Conservation (phyloP, 1,284 basidiomycete genomes). For the Cystobasidiaceae sp. region DNA sequence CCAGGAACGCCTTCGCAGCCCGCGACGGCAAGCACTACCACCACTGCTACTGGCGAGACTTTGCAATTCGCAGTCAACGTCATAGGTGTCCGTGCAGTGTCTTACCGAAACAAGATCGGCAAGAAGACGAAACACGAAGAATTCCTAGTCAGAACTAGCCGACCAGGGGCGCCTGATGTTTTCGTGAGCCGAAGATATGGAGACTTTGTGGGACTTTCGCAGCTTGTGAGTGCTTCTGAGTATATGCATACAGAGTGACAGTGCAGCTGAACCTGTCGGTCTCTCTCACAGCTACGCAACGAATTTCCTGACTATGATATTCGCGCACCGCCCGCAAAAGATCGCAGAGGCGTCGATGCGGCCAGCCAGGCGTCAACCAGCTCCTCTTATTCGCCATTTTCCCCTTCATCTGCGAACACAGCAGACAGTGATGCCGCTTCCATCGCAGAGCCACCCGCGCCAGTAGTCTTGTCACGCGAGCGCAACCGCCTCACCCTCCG, state of each 20-base stretch:
- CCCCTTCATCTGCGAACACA: conserved; percentile 17
- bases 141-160: conserved; percentile 84
- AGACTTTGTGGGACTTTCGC: conserved; percentile 80
- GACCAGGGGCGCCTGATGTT: conserved; percentile 65
- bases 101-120: conserved; percentile 68
- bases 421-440: conserved; percentile 39
- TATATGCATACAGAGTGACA: no score
- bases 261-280: neutral
- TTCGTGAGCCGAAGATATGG: conserved; percentile 91
- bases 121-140: conserved; percentile 85
- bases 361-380: conserved; percentile 19
- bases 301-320: conserved; percentile 72
- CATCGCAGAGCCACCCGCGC: conserved; percentile 45
- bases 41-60: conserved; percentile 33
- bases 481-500: conserved; percentile 93
- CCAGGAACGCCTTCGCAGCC: no score
- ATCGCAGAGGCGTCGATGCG: conserved; percentile 47
- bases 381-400: conserved; percentile 1
- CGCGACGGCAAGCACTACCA: neutral
- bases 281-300: conserved; percentile 82
- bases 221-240: conserved; percentile 73
- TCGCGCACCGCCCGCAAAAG: conserved; percentile 76
- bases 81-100: conserved; percentile 70
- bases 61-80: conserved; percentile 81
- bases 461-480: conserved; percentile 64